Conservation (phyloP, 169 alveolate species). For the Cryptosporidium canis region DNA sequence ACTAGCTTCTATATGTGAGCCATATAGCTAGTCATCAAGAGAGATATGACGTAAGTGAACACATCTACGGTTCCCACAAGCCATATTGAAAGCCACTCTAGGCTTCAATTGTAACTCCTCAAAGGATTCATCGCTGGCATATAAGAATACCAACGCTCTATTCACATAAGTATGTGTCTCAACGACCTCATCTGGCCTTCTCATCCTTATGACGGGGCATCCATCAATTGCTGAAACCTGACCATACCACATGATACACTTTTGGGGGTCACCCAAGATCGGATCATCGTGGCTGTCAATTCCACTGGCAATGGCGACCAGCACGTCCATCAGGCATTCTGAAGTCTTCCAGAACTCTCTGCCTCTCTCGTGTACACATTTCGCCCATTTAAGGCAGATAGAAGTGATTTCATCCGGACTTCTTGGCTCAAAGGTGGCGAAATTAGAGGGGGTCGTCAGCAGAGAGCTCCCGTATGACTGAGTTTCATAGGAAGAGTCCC, state of each 20-base stretch:
- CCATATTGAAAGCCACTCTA: conserved; percentile 88
- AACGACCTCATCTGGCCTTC: conserved; percentile 83
- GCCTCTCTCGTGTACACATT: conserved; percentile 91
- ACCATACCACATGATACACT: conserved; percentile 90
- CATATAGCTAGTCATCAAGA: conserved; percentile 79
- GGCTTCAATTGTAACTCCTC: conserved; percentile 87
- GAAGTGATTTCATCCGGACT: conserved; percentile 87
- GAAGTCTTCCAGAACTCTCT: conserved; percentile 88
- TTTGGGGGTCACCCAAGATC: conserved; percentile 87
- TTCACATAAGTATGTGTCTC: conserved; percentile 88
- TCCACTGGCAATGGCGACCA: conserved; percentile 83
- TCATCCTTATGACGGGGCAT: conserved; percentile 87
- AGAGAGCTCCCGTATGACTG: conserved; percentile 71
- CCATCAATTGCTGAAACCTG: conserved; percentile 83
- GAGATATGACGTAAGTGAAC: conserved; percentile 90
- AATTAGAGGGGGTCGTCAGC: conserved; percentile 49
- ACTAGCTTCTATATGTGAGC: background rate
- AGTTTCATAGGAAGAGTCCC: conserved; percentile 55
- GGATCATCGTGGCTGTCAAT: conserved; percentile 87
- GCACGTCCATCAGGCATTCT: conserved; percentile 82
- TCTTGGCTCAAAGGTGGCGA: conserved; percentile 80
- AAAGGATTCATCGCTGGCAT: conserved; percentile 89
- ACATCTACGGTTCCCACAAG: conserved; percentile 89
- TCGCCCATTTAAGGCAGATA: conserved; percentile 88
- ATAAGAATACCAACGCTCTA: conserved; percentile 88